Evolutionary conservation across 371 early-diverging fungal species (phyloP).

Genomic region (Zychaea mexicana): DNA sequence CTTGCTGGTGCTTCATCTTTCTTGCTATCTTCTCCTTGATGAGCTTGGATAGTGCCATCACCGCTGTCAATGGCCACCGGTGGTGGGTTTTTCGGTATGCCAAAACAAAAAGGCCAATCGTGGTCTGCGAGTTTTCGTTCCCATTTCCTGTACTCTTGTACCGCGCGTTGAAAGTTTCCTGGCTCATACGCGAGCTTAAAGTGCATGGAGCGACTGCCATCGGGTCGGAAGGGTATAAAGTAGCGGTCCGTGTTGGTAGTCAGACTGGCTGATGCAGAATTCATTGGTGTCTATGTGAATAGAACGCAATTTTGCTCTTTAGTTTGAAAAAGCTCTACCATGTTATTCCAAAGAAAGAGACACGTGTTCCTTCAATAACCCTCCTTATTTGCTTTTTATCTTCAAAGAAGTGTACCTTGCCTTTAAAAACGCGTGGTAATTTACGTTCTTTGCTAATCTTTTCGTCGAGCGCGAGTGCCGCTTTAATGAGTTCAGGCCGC

Average conservation of each 20-base stretch:
- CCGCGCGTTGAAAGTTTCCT: constrained; percentile 72
- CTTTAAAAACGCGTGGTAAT: constrained; percentile 77
- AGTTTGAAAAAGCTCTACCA: background rate
- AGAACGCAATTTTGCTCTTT: too few relatives aligned
- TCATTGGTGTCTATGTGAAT: constrained; percentile 73
- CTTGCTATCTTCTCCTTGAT: background rate
- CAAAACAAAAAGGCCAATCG: constrained; percentile 87
- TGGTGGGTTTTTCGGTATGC: constrained; percentile 29
- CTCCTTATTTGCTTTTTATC: background rate
- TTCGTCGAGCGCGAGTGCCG: constrained; percentile 73
- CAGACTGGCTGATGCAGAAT: constrained; percentile 79
- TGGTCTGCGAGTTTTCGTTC: constrained; percentile 62
- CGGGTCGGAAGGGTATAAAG: constrained; percentile 73
- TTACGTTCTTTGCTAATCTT: constrained; percentile 71
- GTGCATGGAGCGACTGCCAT: constrained; percentile 68
- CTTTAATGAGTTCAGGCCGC: constrained; percentile 71
- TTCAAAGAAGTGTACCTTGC: constrained; percentile 60
- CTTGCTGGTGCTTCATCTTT: background rate
- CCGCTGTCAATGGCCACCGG: background rate
- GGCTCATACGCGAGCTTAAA: constrained; percentile 80
- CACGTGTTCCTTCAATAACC: background rate
- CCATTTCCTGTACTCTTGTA: constrained; percentile 76
- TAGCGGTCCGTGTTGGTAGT: constrained; percentile 81
- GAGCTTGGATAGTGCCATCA: background rate
- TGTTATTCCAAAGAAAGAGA: too few relatives aligned